Percentiles rank a stretch among this genome's conserved stretches.
Evolutionary conservation across 108 stramenopile species (phyloP).

Genomic region (Cyclotella distinguenda): DNA sequence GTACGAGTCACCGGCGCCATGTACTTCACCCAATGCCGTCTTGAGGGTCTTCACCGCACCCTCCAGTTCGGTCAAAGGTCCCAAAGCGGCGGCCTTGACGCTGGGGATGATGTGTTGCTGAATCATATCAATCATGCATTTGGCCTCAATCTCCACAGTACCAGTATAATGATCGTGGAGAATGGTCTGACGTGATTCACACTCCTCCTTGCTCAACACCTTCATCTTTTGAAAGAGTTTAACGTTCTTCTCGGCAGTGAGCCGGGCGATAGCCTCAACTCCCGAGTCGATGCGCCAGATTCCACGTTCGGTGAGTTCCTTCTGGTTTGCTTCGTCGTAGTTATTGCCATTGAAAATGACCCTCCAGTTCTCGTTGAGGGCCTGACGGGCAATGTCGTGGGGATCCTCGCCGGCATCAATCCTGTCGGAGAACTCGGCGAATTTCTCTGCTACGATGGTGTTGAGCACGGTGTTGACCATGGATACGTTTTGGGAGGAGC

Average conservation of each 20-base stretch:
- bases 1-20: slow-evolving; percentile 62
- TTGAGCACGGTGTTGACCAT: slow-evolving; percentile 94
- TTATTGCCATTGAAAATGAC: slow-evolving; percentile 97
- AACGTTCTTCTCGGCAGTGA: slow-evolving; percentile 84
- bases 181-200: slow-evolving; percentile 82
- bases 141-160: slow-evolving; percentile 92
- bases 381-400: slow-evolving; percentile 71
- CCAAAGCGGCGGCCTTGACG: slow-evolving; percentile 72
- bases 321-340: slow-evolving; percentile 76
- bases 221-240: slow-evolving; percentile 90
- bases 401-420: slow-evolving; percentile 82
- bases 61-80: slow-evolving; percentile 74
- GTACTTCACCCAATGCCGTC: slow-evolving; percentile 64
- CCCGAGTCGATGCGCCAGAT: slow-evolving; percentile 93
- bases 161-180: slow-evolving; percentile 92
- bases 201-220: slow-evolving; percentile 84
- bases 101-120: slow-evolving; percentile 92
- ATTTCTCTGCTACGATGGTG: slow-evolving; percentile 91
- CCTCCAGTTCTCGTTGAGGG: slow-evolving; percentile 85
- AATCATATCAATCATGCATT: slow-evolving; percentile 91
- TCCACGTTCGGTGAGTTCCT: slow-evolving; percentile 86
- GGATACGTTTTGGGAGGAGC: slow-evolving; percentile 92
- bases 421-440: slow-evolving; percentile 84
- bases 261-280: slow-evolving; percentile 86
- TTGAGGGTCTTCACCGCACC: slow-evolving; percentile 62